Conservation (phyloP, 1,284 basidiomycete genomes). For the Trametes pubescens region DNA sequence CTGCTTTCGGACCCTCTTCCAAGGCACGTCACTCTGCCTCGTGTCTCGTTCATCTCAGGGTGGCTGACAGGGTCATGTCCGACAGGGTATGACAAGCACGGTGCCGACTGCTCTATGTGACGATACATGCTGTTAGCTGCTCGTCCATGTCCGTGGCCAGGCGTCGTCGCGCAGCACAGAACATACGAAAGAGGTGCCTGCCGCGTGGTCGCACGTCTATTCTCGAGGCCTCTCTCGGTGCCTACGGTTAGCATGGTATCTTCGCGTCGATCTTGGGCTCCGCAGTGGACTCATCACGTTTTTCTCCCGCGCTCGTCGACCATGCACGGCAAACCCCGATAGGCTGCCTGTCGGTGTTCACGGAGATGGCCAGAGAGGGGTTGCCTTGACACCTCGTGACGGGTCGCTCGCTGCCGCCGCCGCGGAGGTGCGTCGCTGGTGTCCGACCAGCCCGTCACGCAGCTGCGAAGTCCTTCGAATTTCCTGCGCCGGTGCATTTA, state of each 20-base stretch:
- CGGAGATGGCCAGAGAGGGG: conserved; percentile 18
- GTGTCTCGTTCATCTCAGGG: conserved; percentile 9
- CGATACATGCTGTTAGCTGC: background rate
- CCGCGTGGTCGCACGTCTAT: conserved; percentile 2
- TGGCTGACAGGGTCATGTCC: conserved; percentile 1
- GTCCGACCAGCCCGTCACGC: conserved; percentile 16
- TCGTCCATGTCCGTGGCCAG: background rate
- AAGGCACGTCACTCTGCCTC: conserved; percentile 17
- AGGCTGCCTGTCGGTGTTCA: conserved; percentile 18
- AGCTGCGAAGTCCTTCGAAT: background rate
- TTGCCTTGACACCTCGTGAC: conserved; percentile 19
- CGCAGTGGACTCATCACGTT: conserved; percentile 6
- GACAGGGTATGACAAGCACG: background rate
- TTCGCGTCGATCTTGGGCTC: conserved; percentile 13
- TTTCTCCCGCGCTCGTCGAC: conserved; percentile 5
- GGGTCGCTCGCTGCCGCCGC: conserved; percentile 12
- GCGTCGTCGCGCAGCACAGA: background rate
- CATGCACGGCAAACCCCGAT: conserved; percentile 7
- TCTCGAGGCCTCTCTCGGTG: conserved; percentile 5
- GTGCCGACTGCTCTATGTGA: background rate
- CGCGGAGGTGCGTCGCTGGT: conserved; percentile 3
- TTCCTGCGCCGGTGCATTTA: background rate
- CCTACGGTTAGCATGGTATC: background rate
- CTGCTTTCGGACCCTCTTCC: conserved; percentile 5
- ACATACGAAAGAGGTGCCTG: background rate